Base-by-base conservation (phyloP, 1,284 basidiomycete genomes). In the Erythrobasidium hasegawianum region DNA sequence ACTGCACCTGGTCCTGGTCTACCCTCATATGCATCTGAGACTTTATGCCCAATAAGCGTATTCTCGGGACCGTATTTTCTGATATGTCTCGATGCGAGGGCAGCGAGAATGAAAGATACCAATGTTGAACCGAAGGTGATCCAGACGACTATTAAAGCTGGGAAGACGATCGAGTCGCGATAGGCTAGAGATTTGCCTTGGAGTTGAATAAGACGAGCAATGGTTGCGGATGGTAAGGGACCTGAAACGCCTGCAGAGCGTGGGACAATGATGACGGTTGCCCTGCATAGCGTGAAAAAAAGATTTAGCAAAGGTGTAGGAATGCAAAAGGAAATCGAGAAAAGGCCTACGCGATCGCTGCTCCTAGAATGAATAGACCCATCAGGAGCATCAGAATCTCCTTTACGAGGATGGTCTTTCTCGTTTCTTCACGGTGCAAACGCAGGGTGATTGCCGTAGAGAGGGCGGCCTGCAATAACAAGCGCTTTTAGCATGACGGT, bases 341-440 rank as follows among this genome's bases (percentile, higher is more conserved):
- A 5, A 8, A 47, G 43, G 16, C 43, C 22, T 24, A 47, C 50
- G 50, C 50, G 26, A 53, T 53, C 18, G 50, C 50, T 22, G 50
- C 50, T 16, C 50, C 50, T 16, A 53, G 50, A 3, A 53, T 20
- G 50, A 53, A 53, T 5, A 53, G 50, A 16, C 18, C 50, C 50
- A 53, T 53, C 22, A 53, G 9, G 20, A 27, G 20, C 50, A 53
- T 53, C 9, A 8, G 24, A 26, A 53, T 27, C 26, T 59, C 57
- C 22, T 59, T 59, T 3, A 59, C 43, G 5, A 59, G 14, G 39
- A 59, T 59, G 10, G 57, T 22, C 41, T 45, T 59, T 41, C 27
- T 59, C 7, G 57, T 59, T 40, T 59, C 57, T 27, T 27, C 41
- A 3, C 43, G 8, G 13, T 59, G 57, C 20, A 7, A 29, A 22